A percentile compares a stretch with the other conserved stretches of the same genome.
These are phyloP conservation scores for Fusarium acutatum DNA, from an alignment of 2,329 filamentous ascomycete species.

Conservation along the genomic window DNA sequence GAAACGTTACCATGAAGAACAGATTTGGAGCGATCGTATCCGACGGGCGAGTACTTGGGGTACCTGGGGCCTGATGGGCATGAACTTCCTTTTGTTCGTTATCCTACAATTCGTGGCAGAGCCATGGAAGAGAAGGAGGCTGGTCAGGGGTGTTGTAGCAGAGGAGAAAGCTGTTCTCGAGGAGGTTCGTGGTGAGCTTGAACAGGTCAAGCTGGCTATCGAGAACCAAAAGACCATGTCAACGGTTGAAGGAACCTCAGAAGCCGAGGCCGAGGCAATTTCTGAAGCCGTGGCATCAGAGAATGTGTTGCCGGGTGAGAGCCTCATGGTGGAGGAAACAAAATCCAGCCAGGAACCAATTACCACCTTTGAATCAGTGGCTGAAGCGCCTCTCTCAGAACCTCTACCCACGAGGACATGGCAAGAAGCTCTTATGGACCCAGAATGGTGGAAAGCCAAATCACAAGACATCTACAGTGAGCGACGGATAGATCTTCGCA, in stretches of 20 bases:
- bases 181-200: constrained; percentile 56
- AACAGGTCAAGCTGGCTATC: constrained; percentile 44
- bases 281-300: constrained; percentile 9
- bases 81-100: constrained; percentile 90
- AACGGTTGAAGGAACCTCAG: constrained; percentile 12
- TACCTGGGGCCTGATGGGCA: constrained; percentile 96
- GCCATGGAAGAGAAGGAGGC: constrained; percentile 83
- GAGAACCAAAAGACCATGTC: constrained; percentile 37
- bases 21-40: constrained; percentile 99
- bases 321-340: not conserved
- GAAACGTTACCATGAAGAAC: constrained; percentile 95
- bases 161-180: constrained; percentile 71
- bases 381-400: not conserved
- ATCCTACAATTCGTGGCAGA: constrained; percentile 89
- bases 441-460: constrained; percentile 57
- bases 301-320: constrained; percentile 2
- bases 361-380: not conserved
- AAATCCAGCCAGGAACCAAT: constrained; percentile 1
- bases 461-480: constrained; percentile 72
- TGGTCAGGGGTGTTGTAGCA: constrained; percentile 85
- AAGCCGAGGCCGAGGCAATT: not conserved
- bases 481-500: constrained; percentile 67
- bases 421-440: constrained; percentile 54
- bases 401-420: constrained; percentile 44
- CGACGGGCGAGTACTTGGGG: constrained; percentile 97